These are phyloP conservation scores for Pyrus betulifolia DNA, from an alignment of 306 rosid genomes.

Conservation along the genomic window DNA sequence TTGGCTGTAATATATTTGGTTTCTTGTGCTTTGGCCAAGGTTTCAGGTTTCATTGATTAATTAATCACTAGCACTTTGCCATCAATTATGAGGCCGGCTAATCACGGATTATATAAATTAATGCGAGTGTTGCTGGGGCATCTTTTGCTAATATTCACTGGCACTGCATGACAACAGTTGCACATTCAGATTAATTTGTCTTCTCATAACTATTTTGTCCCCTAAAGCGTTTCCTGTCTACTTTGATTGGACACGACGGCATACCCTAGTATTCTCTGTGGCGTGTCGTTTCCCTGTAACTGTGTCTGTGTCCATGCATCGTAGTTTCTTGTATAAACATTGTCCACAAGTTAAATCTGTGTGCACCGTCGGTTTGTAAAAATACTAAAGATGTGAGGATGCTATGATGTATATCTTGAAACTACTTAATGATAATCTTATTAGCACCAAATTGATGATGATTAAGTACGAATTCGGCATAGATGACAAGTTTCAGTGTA, in stretches of 20 bases:
- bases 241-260: too few relatives aligned
- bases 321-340: neutral
- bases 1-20: neutral
- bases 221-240: neutral
- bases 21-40: neutral
- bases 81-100: neutral
- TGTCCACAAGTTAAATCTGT: neutral
- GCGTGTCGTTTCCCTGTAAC: too few relatives aligned
- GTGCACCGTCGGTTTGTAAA: neutral
- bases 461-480: neutral
- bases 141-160: neutral
- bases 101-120: neutral
- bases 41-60: neutral
- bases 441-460: neutral
- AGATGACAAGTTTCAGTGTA: neutral
- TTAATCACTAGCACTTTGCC: neutral
- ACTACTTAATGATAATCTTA: neutral
- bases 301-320: too few relatives aligned
- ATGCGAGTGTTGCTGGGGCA: neutral
- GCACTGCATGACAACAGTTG: neutral
- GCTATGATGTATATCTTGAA: neutral
- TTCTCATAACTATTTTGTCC: neutral
- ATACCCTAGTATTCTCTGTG: too few relatives aligned
- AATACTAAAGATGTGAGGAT: neutral
- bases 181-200: neutral